Percentiles rank a stretch among this genome's conserved stretches.
These are phyloP conservation scores for Fusarium nanum DNA, from an alignment of 2,329 filamentous ascomycete species.

Conservation along the genomic window DNA sequence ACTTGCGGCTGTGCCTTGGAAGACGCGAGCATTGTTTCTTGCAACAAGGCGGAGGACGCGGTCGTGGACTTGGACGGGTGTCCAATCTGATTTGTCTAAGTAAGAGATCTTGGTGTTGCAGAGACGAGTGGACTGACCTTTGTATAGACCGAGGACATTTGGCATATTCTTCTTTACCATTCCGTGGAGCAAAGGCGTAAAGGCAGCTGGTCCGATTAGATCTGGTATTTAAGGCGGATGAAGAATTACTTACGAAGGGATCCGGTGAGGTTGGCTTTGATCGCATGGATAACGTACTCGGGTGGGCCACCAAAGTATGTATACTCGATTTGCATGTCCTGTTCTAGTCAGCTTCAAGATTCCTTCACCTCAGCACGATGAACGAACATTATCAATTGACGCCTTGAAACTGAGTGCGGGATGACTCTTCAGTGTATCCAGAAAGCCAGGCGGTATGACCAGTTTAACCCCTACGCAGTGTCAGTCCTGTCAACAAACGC, in stretches of 20 bases:
- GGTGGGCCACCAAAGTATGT: constrained; percentile 22
- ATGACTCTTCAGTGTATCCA: constrained; percentile 16
- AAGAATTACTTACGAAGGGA: background rate
- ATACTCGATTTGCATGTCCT: constrained; percentile 32
- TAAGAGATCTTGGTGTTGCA: rapidly evolving
- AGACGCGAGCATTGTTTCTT: constrained; percentile 22
- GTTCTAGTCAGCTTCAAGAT: rapidly evolving
- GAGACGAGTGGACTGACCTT: rapidly evolving
- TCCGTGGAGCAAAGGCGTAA: background rate
- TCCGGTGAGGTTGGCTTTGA: constrained; percentile 12
- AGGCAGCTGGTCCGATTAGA: background rate
- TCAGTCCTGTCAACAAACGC: rapidly evolving
- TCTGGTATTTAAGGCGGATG: rapidly evolving
- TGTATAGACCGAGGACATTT: background rate
- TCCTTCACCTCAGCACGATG: rapidly evolving
- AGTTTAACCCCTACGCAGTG: background rate
- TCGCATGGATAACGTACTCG: constrained; percentile 19
- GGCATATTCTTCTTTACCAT: constrained; percentile 23
- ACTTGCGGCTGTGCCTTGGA: constrained; percentile 18
- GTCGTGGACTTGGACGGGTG: constrained; percentile 15
- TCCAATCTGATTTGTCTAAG: background rate
- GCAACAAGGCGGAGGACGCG: constrained; percentile 4
- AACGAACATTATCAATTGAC: constrained; percentile 13
- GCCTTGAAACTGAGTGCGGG: constrained; percentile 21
- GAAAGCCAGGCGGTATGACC: background rate